Evolutionary conservation across 2,329 filamentous ascomycete species (phyloP).

Genomic region (Hymenoscyphus occultus): DNA sequence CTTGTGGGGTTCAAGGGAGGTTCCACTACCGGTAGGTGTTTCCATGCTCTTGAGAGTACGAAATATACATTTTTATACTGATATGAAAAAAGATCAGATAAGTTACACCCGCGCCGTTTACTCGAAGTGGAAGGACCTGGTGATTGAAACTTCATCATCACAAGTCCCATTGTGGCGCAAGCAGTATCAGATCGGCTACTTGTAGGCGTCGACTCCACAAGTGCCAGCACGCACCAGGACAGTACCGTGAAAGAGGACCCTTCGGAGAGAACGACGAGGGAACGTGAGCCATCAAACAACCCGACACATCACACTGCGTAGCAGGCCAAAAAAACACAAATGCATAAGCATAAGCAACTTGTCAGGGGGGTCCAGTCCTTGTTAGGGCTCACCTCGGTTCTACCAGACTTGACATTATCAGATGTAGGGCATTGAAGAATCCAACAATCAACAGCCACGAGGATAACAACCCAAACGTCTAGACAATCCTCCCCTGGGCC

Average conservation of each 20-base stretch:
- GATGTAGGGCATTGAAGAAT: neutral
- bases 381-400: neutral
- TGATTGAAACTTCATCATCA: neutral
- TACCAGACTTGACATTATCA: neutral
- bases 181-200: conserved; percentile 1
- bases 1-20: neutral
- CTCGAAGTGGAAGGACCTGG: neutral
- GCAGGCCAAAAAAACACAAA: neutral
- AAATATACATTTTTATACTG: neutral
- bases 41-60: neutral
- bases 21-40: neutral
- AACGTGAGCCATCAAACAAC: neutral
- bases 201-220: neutral
- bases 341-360: conserved; percentile 1
- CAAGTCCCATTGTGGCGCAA: neutral
- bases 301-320: neutral
- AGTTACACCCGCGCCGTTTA: neutral
- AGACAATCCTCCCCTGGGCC: too few species aligned
- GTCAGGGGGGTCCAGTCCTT: neutral
- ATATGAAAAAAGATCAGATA: neutral
- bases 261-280: neutral
- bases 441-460: neutral
- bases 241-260: neutral
- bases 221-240: neutral
- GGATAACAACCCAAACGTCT: neutral